Evolutionary conservation across 2,329 filamentous ascomycete genomes (phyloP), one percentile per base, ranked within the genome.

Genomic region (Pyrenophora teres): DNA sequence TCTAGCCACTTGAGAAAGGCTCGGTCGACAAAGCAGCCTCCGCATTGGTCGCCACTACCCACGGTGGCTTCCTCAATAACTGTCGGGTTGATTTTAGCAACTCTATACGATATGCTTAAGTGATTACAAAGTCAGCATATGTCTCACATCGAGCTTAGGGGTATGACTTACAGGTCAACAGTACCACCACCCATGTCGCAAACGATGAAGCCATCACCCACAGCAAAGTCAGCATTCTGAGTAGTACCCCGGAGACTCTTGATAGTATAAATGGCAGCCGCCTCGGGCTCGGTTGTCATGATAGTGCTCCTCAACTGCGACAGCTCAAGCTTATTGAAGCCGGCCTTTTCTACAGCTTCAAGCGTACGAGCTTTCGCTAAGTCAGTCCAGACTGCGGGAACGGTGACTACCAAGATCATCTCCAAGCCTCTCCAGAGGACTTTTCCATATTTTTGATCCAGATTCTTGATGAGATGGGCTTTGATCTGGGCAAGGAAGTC

Each of bases 141-240:
- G 16, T 32, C 27, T 21, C 8, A 13, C 15, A 40, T 31, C 6
- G 1, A 40, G 4, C 6, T 31, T 13, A 30, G n/a, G 6, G 40
- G 4, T 4, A 12, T 23, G 18, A 42, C 40, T 35, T 35, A 42
- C 10, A 69, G 19, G n/a, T 71, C 68, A 0, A 68, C 63, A 0
- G 64, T 70, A 0, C 69, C 69, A 0, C 69, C 68, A 0, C 68
- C 68, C 59, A 68, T 65, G 12, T 71, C 69, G 19, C 66, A 71
- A 0, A 71, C 35, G 0, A 66, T 53, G 46, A 71, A 70, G 0
- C 60, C 59, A 19, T 70, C 62, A 4, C 48, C 56, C 0, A 62
- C 13, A 0, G 19, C 27, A 1, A 70, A 51, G 2, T 62, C 31
- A 0, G 41, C 10, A 9, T 64, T 52, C 7, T 66, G 61, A 2